These are phyloP conservation scores for Penicillium manginii DNA, from an alignment of 495 filamentous ascomycete genomes.

Conservation along the genomic window DNA sequence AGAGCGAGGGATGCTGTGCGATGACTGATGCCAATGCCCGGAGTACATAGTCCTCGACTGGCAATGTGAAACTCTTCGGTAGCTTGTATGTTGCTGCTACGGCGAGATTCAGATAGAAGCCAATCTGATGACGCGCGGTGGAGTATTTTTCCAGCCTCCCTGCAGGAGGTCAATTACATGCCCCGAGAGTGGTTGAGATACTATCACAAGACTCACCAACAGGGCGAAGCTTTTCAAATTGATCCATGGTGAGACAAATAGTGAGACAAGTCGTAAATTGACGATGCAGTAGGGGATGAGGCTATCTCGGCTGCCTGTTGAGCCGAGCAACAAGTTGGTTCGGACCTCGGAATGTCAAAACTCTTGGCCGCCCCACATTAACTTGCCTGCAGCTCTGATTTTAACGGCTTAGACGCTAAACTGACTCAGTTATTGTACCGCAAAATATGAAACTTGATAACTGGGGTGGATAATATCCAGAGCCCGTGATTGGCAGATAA, in stretches of 20 bases:
- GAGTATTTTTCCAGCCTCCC: slow-evolving; percentile 49
- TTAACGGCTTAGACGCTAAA: background rate
- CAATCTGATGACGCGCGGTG: slow-evolving; percentile 43
- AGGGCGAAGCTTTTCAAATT: slow-evolving; percentile 32
- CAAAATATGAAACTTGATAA: too few species aligned
- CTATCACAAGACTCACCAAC: slow-evolving; percentile 27
- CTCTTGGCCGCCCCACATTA: background rate
- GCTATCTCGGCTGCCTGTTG: background rate
- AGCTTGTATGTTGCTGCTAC: slow-evolving; percentile 43
- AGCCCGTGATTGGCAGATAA: too few species aligned
- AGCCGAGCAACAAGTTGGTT: background rate
- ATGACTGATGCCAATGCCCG: slow-evolving; percentile 42
- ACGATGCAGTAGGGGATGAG: background rate
- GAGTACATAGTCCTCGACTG: slow-evolving; percentile 41
- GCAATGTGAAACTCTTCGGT: slow-evolving; percentile 29
- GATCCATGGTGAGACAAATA: slow-evolving; percentile 18
- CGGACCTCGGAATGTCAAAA: background rate
- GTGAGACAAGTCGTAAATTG: background rate
- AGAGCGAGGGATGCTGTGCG: slow-evolving; percentile 44
- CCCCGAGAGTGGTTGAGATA: background rate
- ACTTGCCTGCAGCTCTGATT: background rate
- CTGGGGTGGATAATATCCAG: too few species aligned
- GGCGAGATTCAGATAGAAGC: slow-evolving; percentile 51
- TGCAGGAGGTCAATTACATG: slow-evolving; percentile 18
- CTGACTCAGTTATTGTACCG: too few species aligned